Base-by-base conservation (phyloP, 2,329 filamentous ascomycete species). In the Monosporascus sp. region DNA sequence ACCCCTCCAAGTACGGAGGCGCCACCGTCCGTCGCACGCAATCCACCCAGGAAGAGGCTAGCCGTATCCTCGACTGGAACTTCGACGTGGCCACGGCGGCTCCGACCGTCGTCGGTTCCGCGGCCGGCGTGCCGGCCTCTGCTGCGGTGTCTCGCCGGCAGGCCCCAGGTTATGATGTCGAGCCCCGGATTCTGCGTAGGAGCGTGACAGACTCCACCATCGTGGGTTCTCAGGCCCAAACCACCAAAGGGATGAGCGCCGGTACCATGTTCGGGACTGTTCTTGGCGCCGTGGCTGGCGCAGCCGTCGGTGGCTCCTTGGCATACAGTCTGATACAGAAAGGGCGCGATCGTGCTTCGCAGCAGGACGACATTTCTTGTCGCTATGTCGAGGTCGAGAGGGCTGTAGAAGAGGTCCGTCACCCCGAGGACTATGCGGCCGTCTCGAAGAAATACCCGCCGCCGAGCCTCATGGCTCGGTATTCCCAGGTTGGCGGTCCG, bases 201-300 rank as follows among this genome's bases (percentile, higher is more conserved):
- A 70, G 63, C 51, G 62, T 68, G 53, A 72, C 70, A n/a, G 70
- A 68, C 2, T 70, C 71, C 1, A 65, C 54, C 1, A 52, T 68
- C 39, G 67, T 68, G 54, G 46, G 59, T 7, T 50, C 63, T 15
- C 52, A 59, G 5, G 47, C 60, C 61, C 68, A 38, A 68, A 70
- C 66, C 49, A 68, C 70, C 27, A 68, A 60, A 52, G 55, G 80
- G 5, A 71, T 81, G 39, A 78, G 75, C 48, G 77, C 82, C 41
- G 85, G 85, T 59, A 81, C 83, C 20, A 77, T 92, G 42, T 78
- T 94, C 46, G 88, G 90, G 7, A 87, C 88, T 7, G 75, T 95
- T 11, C 77, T 96, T 48, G 90, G 89, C 44, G 89, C 88, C 41
- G 61, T 64, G 34, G 89, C 89, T 17, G 88, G 88, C 39, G 88